Evolutionary conservation across 176 grass and related monocot genomes (phyloP).

Genomic region (Oryza glaberrima): DNA sequence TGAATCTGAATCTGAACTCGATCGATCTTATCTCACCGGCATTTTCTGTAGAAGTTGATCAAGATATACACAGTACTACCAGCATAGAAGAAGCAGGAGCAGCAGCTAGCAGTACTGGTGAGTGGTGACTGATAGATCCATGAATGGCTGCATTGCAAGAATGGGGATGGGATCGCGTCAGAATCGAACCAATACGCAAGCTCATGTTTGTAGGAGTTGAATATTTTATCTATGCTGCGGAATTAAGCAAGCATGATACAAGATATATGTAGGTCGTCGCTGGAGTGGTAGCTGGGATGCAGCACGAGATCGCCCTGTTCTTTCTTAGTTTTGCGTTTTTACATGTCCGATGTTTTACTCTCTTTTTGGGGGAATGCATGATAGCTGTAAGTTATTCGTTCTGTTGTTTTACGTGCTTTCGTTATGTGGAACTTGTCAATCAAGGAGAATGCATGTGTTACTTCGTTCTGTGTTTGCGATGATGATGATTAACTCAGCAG

Average conservation of each 20-base stretch:
- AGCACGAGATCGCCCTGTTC: neutral
- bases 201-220: neutral
- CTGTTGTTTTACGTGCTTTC: neutral
- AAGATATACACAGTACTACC: neutral
- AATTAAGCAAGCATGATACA: conserved; percentile 2
- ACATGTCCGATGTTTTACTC: neutral
- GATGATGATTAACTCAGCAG: neutral
- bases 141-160: no score
- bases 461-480: neutral
- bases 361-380: neutral
- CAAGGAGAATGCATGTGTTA: neutral
- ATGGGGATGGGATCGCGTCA: neutral
- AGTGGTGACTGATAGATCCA: neutral
- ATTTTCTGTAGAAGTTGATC: neutral
- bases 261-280: neutral
- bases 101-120: neutral
- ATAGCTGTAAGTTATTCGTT: neutral
- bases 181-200: neutral
- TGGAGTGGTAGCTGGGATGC: neutral
- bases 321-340: neutral
- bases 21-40: no score
- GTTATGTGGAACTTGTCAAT: neutral
- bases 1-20: conserved; percentile 13
- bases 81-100: neutral
- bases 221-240: neutral